Percentiles rank a stretch among this genome's conserved stretches.
Conservation (phyloP, 2,329 filamentous ascomycete species). For the Hymenotorrendiella dingleyae region DNA sequence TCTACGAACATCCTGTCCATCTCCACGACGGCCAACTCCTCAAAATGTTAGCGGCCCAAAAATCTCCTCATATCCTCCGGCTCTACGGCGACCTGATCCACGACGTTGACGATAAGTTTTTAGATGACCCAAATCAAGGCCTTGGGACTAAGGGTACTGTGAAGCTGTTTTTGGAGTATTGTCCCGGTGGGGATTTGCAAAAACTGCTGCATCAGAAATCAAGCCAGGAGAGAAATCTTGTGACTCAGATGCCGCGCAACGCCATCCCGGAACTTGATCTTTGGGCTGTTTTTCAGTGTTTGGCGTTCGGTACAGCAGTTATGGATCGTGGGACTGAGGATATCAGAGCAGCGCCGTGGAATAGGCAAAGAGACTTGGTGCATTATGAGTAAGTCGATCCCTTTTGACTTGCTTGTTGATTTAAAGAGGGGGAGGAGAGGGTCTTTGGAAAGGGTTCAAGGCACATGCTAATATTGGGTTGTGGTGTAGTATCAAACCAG, state of each 20-base stretch:
- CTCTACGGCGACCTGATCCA: not conserved
- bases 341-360: not conserved
- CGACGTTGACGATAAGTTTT: not conserved
- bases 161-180: slow-evolving; percentile 8
- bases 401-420: no score
- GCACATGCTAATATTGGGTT: no score
- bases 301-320: not conserved
- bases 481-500: not conserved
- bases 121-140: not conserved
- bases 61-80: not conserved
- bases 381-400: slow-evolving; percentile 3
- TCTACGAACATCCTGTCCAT: not conserved
- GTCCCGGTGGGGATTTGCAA: slow-evolving; percentile 2
- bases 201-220: not conserved
- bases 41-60: not conserved
- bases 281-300: slow-evolving; percentile 5
- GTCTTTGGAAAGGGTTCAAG: no score
- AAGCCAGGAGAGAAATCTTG: not conserved
- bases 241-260: not conserved
- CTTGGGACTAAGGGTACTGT: no score
- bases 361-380: not conserved
- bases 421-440: no score
- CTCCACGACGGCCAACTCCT: not conserved
- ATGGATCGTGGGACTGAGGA: slow-evolving; percentile 5
- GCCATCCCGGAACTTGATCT: slow-evolving; percentile 3